Conservation (phyloP, 108 stramenopile species). For the Poteriospumella lacustris region DNA sequence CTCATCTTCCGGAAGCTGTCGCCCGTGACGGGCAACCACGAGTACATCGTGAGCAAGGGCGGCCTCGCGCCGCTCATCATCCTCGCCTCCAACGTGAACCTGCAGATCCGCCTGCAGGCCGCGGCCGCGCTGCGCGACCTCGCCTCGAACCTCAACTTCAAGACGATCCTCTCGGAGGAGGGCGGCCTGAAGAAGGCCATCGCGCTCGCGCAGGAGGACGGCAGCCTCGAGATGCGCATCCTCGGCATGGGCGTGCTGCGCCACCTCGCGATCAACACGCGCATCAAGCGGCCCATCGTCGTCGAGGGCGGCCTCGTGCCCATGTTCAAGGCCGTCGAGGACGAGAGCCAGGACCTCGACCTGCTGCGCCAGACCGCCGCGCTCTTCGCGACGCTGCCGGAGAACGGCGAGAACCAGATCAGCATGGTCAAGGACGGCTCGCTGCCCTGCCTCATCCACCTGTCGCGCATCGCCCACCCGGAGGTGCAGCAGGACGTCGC, state of each 20-base stretch:
- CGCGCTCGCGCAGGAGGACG: conserved; percentile 49
- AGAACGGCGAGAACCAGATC: conserved; percentile 50
- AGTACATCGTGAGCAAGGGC: conserved; percentile 56
- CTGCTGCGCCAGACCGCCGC: conserved; percentile 48
- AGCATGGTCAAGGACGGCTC: conserved; percentile 46
- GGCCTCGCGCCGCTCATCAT: conserved; percentile 56
- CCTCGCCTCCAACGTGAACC: conserved; percentile 41
- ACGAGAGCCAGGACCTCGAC: conserved; percentile 43
- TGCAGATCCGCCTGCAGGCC: conserved; percentile 57
- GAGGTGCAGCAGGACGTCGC: conserved; percentile 48
- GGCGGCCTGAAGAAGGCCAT: conserved; percentile 56
- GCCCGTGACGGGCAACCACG: conserved; percentile 56
- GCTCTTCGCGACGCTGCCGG: conserved; percentile 47
- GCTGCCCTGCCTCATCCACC: conserved; percentile 39
- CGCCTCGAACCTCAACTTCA: conserved; percentile 61
- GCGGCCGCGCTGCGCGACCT: conserved; percentile 68
- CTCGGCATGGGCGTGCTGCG: conserved; percentile 59
- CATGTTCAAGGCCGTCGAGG: conserved; percentile 49
- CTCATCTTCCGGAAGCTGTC: conserved; percentile 65
- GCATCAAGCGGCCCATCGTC: conserved; percentile 58
- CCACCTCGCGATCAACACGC: conserved; percentile 59
- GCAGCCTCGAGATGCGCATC: conserved; percentile 49
- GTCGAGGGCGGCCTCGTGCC: conserved; percentile 57
- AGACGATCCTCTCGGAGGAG: conserved; percentile 59
- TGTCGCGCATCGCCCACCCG: conserved; percentile 42